Evolutionary conservation across 352 stramenopile genomes (phyloP).

Genomic region (Thraustochytrium sp.): DNA sequence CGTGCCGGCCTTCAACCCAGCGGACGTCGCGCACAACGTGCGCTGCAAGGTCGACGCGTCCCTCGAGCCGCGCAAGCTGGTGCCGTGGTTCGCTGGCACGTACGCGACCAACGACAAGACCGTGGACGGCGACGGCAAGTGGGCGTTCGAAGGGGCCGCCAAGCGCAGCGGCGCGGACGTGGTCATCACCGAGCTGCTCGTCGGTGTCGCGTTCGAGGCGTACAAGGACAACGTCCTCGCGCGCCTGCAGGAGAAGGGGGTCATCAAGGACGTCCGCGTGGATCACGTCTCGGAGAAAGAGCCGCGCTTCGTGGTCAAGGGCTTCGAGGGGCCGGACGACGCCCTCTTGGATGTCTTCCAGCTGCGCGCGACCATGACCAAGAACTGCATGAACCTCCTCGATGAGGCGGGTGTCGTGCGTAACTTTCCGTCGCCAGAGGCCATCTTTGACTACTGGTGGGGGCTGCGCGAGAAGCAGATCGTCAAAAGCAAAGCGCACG

Average conservation of each 20-base stretch:
- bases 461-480: background rate
- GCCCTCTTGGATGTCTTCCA: background rate
- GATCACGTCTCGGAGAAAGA: background rate
- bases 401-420: background rate
- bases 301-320: background rate
- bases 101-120: background rate
- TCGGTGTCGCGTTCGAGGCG: background rate
- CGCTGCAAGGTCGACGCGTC: background rate
- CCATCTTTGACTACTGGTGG: background rate
- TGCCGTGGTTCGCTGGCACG: background rate
- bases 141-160: background rate
- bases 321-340: background rate
- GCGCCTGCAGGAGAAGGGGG: conserved; percentile 11
- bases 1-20: background rate
- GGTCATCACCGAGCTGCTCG: background rate
- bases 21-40: background rate
- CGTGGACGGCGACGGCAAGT: background rate
- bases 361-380: background rate
- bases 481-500: background rate
- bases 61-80: background rate
- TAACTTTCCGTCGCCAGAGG: background rate
- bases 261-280: background rate
- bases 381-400: background rate
- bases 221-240: background rate
- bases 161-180: background rate